Conservation (phyloP, 2,329 filamentous ascomycete genomes). For the Monilinia polystroma region DNA sequence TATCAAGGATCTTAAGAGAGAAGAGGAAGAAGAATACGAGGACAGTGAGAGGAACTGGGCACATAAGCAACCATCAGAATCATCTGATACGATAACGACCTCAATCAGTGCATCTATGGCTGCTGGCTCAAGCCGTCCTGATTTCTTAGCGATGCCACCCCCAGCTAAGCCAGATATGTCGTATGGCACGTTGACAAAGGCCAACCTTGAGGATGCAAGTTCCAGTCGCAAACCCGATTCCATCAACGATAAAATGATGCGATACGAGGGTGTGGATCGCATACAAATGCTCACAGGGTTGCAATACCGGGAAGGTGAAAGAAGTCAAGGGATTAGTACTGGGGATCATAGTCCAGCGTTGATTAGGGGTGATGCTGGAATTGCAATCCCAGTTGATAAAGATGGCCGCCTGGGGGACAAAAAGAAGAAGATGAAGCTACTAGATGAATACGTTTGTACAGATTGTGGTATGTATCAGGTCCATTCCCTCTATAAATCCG, state of each 20-base stretch:
- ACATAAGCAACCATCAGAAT: constrained; percentile 51
- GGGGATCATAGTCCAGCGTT: constrained; percentile 78
- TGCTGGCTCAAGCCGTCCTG: constrained; percentile 40
- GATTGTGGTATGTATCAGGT: constrained; percentile 68
- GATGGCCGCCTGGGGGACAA: constrained; percentile 72
- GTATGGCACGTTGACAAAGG: constrained; percentile 70
- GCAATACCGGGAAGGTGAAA: constrained; percentile 83
- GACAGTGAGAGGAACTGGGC: constrained; percentile 55
- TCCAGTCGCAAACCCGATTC: constrained; percentile 68
- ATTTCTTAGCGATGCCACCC: constrained; percentile 60
- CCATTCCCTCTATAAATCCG: background rate
- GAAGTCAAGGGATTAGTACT: constrained; percentile 83
- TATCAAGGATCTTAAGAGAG: constrained; percentile 79
- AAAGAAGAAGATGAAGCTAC: constrained; percentile 80
- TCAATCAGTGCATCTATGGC: constrained; percentile 34
- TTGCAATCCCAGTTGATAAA: constrained; percentile 78
- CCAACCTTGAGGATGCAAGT: constrained; percentile 74
- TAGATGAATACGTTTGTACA: constrained; percentile 90
- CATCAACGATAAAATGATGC: constrained; percentile 80
- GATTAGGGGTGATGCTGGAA: constrained; percentile 82
- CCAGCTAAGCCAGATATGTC: constrained; percentile 61
- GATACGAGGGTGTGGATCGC: constrained; percentile 77
- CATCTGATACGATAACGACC: constrained; percentile 42
- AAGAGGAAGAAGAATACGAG: constrained; percentile 79
- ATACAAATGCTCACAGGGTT: constrained; percentile 93